Evolutionary conservation across 2,329 filamentous ascomycete genomes (phyloP), one percentile per base, ranked within the genome.

Genomic region (Fusarium algeriense): DNA sequence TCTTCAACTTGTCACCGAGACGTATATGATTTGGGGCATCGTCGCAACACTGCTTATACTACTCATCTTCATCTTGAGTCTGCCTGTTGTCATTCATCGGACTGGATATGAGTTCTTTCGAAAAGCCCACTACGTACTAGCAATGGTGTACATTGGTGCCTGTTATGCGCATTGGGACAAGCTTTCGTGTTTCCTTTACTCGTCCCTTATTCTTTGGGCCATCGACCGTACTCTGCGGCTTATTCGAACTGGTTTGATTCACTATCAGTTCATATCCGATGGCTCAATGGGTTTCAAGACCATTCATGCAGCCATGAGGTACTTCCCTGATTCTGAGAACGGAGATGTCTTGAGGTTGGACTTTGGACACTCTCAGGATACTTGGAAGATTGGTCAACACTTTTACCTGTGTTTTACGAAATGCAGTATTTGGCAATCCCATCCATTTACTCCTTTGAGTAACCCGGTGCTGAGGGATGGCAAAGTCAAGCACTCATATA

Each of bases 91-190:
- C 0, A 46, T 56, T 14, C 53, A 23, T 7, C 53, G 40, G 34
- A 37, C 53, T 28, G 53, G 40, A 4, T 56, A 56, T 23, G 53
- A 56, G 17, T 56, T 56, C 32, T 56, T 56, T 20, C 40, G 41
- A n/a, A 46, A 56, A 6, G 53, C 53, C 10, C 53, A 56, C 7
- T 56, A 56, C 3, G 14, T 56, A 5, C 14, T 56, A 1, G 53
- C 53, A 0, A 56, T 46, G 53, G 19, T 56, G 5, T 56, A 56
- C 6, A 56, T 56, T 0, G 53, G 53, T 1, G 53, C 53, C 0
- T 56, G 41, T 5, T 56, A 56, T 20, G 53, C 53, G 17, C 53
- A 56, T 8, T 56, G 53, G 53, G 53, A 56, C 2, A 56, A 56
- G 10, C 53, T 56, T 1, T 56, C 41, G 3, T 56, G 41, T 5